Percentiles rank a stretch among this genome's conserved stretches.
phyloP scores from a whole-genome alignment of 2,329 filamentous ascomycete species.

The Calonectria pauciramosa region DNA sequence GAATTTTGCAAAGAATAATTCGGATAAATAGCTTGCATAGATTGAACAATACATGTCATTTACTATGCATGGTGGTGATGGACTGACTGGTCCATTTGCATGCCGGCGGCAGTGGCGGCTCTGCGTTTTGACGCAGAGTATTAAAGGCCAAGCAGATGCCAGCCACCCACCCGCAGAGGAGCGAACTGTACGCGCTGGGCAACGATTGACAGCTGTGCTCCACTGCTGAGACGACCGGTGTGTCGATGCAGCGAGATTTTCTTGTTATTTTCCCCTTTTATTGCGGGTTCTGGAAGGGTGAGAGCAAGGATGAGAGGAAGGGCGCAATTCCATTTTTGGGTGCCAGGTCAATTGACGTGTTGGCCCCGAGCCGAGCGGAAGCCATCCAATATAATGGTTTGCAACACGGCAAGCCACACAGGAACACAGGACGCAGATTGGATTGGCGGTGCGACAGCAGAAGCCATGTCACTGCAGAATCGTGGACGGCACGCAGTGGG shows the following conservation, averaged over 20 bases:
- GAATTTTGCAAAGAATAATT: not conserved
- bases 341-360: not conserved
- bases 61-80: not conserved
- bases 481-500: constrained; percentile 6
- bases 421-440: not conserved
- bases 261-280: not conserved
- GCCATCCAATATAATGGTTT: not conserved
- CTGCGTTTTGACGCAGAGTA: not conserved
- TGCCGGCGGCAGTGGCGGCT: constrained; percentile 6
- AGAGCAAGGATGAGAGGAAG: not conserved
- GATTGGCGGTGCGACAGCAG: not conserved
- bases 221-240: not conserved
- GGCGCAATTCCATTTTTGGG: not conserved
- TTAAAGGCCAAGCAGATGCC: not conserved
- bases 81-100: not conserved
- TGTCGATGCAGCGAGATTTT: not conserved
- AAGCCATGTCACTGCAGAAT: not conserved
- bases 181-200: not conserved
- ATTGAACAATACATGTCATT: not conserved
- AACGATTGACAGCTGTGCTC: constrained; percentile 3
- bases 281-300: not conserved
- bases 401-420: not conserved
- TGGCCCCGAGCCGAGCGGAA: not conserved
- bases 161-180: not conserved
- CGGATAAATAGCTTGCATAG: not conserved